A percentile compares a stretch with the other conserved stretches of the same genome.
phyloP scores from a whole-genome alignment of 257 asterid genomes.

The Ilex aquifolium region DNA sequence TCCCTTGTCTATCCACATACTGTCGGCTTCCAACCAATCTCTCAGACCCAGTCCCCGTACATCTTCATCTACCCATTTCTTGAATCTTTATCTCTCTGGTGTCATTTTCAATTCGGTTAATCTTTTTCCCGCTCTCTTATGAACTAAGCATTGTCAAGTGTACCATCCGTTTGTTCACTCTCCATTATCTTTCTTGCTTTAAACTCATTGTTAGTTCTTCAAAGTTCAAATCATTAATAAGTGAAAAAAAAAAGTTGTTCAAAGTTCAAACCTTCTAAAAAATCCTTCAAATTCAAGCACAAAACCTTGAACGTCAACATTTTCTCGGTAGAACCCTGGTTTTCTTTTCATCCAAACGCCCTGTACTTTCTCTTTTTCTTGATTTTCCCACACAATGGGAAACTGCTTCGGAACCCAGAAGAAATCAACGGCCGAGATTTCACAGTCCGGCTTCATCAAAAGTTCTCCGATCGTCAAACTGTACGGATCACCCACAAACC shows the following conservation, averaged over 20 bases:
- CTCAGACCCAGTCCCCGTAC: background rate
- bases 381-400: constrained; percentile 46
- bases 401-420: constrained; percentile 47
- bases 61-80: background rate
- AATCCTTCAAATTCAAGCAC: too few species aligned
- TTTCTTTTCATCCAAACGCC: background rate
- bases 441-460: constrained; percentile 58
- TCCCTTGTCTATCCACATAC: too few species aligned
- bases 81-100: background rate
- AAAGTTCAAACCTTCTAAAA: too few species aligned
- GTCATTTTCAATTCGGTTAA: too few species aligned
- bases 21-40: too few species aligned
- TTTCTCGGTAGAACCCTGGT: background rate
- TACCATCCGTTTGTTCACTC: background rate
- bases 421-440: constrained; percentile 69
- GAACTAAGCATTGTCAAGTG: background rate
- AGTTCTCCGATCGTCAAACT: constrained; percentile 39
- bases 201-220: background rate
- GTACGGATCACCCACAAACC: constrained; percentile 60
- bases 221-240: too few species aligned
- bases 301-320: background rate
- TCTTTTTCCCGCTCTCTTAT: background rate
- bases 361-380: constrained; percentile 5
- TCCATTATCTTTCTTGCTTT: background rate
- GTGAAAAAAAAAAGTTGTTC: too few species aligned